Percentiles rank a stretch among this genome's conserved stretches.
Conservation (phyloP, 495 filamentous ascomycete genomes). For the Podospora pseudoanserina region DNA sequence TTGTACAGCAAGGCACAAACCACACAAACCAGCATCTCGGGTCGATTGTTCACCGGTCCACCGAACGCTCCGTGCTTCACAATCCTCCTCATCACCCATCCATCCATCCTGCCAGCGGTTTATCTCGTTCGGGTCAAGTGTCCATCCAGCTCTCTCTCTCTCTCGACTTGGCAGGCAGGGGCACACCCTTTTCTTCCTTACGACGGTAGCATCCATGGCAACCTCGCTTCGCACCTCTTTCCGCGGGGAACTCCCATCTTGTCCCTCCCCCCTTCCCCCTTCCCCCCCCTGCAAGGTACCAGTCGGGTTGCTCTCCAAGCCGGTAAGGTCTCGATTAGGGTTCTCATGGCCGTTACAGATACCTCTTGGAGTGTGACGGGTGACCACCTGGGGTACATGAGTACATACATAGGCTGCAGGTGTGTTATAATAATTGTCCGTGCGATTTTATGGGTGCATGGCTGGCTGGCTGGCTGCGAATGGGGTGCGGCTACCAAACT, state of each 20-base stretch:
- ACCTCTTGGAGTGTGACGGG: slow-evolving; percentile 12
- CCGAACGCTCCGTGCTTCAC: not conserved
- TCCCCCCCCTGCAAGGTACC: slow-evolving; percentile 22
- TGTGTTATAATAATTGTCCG: slow-evolving; percentile 23
- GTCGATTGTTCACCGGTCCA: not conserved
- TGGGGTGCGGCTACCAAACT: slow-evolving; percentile 26
- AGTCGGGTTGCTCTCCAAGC: slow-evolving; percentile 15
- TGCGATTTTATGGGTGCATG: slow-evolving; percentile 12
- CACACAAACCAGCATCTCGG: not conserved
- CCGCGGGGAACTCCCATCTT: slow-evolving; percentile 21
- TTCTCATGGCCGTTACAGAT: slow-evolving; percentile 8
- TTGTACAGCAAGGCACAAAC: not conserved
- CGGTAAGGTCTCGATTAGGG: slow-evolving; percentile 15
- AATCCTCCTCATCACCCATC: not conserved
- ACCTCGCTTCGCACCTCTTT: slow-evolving; percentile 29
- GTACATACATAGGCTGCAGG: slow-evolving; percentile 13
- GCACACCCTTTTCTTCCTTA: not conserved
- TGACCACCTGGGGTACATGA: slow-evolving; percentile 29
- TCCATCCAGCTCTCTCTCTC: not conserved
- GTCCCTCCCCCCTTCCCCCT: too few species aligned
- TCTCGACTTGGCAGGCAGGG: slow-evolving; percentile 24
- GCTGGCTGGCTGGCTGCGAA: slow-evolving; percentile 17
- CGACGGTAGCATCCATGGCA: slow-evolving; percentile 10
- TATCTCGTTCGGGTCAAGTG: too few species aligned
- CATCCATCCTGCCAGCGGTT: too few species aligned